These are phyloP conservation scores for Gleditsia sinensis DNA, from an alignment of 306 rosid genomes.

Conservation along the genomic window DNA sequence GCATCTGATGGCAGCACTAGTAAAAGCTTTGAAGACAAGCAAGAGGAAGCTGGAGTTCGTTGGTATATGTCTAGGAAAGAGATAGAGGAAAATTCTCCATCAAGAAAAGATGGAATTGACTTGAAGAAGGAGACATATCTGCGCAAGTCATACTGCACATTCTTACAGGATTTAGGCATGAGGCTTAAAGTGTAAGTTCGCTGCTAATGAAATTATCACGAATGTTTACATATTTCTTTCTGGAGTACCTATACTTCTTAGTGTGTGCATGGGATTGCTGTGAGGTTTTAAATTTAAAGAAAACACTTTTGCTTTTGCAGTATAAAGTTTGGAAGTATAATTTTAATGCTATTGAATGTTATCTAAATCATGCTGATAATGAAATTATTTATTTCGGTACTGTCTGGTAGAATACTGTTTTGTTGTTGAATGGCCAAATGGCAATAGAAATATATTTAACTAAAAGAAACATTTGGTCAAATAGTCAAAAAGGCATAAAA, in stretches of 20 bases:
- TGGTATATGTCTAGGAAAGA: constrained; percentile 89
- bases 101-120: constrained; percentile 84
- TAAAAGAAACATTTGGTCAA: neutral
- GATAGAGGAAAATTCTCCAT: constrained; percentile 87
- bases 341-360: neutral
- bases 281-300: neutral
- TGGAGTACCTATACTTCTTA: constrained; percentile 3
- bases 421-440: neutral
- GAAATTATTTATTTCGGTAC: neutral
- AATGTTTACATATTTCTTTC: constrained; percentile 1
- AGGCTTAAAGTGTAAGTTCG: constrained; percentile 92
- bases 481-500: neutral
- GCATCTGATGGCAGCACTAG: constrained; percentile 35
- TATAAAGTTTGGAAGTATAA: neutral
- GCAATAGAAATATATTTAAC: neutral
- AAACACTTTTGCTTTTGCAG: neutral
- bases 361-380: neutral
- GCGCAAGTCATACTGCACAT: constrained; percentile 92
- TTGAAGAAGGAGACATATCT: constrained; percentile 89
- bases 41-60: constrained; percentile 41
- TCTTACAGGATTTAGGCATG: constrained; percentile 94
- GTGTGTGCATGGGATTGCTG: constrained; percentile 15
- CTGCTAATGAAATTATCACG: neutral
- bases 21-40: constrained; percentile 40
- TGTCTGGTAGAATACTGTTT: neutral